These are phyloP conservation scores for Fusarium clavum DNA, from an alignment of 2,329 filamentous ascomycete species.

Conservation along the genomic window DNA sequence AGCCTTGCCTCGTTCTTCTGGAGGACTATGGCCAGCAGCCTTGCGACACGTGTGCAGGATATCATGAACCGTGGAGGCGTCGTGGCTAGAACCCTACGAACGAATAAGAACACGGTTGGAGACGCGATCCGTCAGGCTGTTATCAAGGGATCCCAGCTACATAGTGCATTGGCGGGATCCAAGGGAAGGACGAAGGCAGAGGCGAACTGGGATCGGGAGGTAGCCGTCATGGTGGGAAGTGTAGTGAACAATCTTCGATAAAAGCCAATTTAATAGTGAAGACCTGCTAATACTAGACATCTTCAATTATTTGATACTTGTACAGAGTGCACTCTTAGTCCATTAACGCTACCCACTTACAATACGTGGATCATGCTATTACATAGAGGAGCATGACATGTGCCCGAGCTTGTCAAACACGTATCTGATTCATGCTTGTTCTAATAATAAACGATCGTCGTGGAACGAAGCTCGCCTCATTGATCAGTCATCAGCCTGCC, in stretches of 20 bases:
- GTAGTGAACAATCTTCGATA: constrained; percentile 70
- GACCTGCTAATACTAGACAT: background rate
- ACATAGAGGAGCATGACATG: background rate
- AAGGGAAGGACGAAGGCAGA: constrained; percentile 60
- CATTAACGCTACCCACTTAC: background rate
- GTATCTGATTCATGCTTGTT: constrained; percentile 10
- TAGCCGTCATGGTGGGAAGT: constrained; percentile 93
- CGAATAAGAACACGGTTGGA: constrained; percentile 78
- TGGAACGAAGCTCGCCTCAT: constrained; percentile 4
- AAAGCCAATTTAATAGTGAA: background rate
- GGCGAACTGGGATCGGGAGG: constrained; percentile 86
- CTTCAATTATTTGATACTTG: background rate
- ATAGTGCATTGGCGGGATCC: constrained; percentile 61
- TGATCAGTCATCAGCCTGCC: constrained; percentile 38
- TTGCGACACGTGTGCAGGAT: constrained; percentile 84
- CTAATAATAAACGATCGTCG: constrained; percentile 24
- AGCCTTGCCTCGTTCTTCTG: constrained; percentile 94
- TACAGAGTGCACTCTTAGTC: background rate
- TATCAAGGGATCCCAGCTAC: constrained; percentile 77
- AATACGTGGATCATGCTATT: background rate
- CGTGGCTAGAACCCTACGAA: constrained; percentile 81
- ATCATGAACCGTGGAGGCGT: constrained; percentile 86
- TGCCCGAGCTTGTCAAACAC: background rate
- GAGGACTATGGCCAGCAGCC: constrained; percentile 83
- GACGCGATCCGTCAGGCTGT: constrained; percentile 88